These are phyloP conservation scores for Cordyceps tenuipes DNA, from an alignment of 2,329 filamentous ascomycete species.

Conservation along the genomic window DNA sequence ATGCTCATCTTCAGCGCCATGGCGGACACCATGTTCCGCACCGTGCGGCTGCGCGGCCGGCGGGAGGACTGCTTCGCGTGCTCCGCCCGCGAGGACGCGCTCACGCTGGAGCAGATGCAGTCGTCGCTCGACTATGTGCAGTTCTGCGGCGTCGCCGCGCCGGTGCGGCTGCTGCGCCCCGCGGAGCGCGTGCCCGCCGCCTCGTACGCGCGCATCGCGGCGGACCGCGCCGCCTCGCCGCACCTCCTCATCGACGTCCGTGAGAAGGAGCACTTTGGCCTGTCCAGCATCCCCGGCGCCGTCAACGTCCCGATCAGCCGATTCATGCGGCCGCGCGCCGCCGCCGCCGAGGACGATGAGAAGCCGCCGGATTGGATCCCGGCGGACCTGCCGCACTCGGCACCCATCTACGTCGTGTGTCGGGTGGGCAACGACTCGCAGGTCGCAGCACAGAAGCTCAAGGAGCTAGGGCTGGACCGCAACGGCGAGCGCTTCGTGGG, in stretches of 20 bases:
- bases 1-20: constrained; percentile 43
- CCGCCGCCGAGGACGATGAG: constrained; percentile 12
- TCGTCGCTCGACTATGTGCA: constrained; percentile 70
- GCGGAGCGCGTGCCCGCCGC: constrained; percentile 60
- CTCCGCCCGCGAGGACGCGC: constrained; percentile 43
- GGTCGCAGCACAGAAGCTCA: constrained; percentile 55
- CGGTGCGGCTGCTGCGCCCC: constrained; percentile 47
- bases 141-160: constrained; percentile 64
- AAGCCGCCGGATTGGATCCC: constrained; percentile 30
- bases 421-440: constrained; percentile 74
- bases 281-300: constrained; percentile 67
- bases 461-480: constrained; percentile 48
- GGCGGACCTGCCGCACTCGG: constrained; percentile 27
- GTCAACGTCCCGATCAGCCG: constrained; percentile 56
- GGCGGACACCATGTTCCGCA: constrained; percentile 52
- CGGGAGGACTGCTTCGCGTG: constrained; percentile 70
- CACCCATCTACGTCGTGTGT: constrained; percentile 64
- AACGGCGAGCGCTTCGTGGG: constrained; percentile 49
- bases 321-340: constrained; percentile 40
- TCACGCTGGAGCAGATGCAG: constrained; percentile 55
- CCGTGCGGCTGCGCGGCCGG: constrained; percentile 62
- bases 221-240: constrained; percentile 9
- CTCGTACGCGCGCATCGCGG: constrained; percentile 41
- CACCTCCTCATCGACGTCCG: constrained; percentile 73
- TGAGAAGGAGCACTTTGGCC: constrained; percentile 74